phyloP scores from a whole-genome alignment of 208 protist genomes.

The Leishmania mexicana region DNA sequence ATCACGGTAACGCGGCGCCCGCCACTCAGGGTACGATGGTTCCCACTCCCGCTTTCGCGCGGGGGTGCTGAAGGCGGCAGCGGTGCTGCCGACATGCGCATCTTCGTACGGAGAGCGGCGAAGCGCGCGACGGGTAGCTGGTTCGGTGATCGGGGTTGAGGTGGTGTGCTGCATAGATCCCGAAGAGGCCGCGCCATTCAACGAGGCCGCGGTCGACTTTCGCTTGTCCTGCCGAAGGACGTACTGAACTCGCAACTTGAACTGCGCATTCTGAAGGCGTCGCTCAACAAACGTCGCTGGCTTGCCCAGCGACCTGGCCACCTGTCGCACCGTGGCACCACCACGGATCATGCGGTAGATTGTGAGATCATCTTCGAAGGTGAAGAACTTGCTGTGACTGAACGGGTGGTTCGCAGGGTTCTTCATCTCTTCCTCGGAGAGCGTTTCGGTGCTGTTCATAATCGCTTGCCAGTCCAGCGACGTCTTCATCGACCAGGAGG shows the following conservation, averaged over 20 bases:
- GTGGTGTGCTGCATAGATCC: slow-evolving; percentile 8
- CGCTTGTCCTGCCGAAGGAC: slow-evolving; percentile 67
- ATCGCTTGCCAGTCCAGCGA: slow-evolving; percentile 77
- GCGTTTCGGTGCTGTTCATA: slow-evolving; percentile 48
- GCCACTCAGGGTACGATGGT: slow-evolving; percentile 53
- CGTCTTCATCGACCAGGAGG: slow-evolving; percentile 79
- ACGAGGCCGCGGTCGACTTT: not conserved
- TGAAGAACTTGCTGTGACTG: slow-evolving; percentile 88
- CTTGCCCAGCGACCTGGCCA: slow-evolving; percentile 83
- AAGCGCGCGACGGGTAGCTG: slow-evolving; percentile 22
- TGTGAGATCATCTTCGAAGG: slow-evolving; percentile 77
- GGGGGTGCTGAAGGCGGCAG: not conserved
- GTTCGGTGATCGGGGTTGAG: slow-evolving; percentile 27
- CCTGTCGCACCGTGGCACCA: slow-evolving; percentile 78
- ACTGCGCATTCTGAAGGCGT: slow-evolving; percentile 88
- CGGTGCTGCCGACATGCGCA: not conserved
- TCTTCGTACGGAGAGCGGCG: slow-evolving; percentile 32
- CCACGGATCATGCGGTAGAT: slow-evolving; percentile 90
- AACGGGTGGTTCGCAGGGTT: slow-evolving; percentile 91
- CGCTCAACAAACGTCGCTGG: slow-evolving; percentile 82
- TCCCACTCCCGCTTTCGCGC: slow-evolving; percentile 76
- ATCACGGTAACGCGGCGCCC: slow-evolving; percentile 49
- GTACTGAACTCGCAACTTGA: slow-evolving; percentile 87
- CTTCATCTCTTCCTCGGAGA: slow-evolving; percentile 65
- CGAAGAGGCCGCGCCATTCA: not conserved